A percentile compares a stretch with the other conserved stretches of the same genome.
These are phyloP conservation scores for Dittrichia graveolens DNA, from an alignment of 129 eudicot species.

Conservation along the genomic window DNA sequence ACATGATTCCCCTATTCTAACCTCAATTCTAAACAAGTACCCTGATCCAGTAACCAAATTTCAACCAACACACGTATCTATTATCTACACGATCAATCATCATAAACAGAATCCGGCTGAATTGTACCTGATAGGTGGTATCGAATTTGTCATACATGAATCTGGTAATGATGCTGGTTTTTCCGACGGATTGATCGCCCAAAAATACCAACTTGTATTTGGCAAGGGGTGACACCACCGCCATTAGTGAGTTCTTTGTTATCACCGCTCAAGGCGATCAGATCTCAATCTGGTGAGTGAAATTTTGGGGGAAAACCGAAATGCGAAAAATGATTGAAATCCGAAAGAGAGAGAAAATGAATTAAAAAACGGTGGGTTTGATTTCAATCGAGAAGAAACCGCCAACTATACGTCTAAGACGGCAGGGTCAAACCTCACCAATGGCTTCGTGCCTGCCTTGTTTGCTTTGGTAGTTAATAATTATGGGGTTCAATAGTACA, in stretches of 20 bases:
- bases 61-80: conserved; percentile 1
- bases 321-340: conserved; percentile 8
- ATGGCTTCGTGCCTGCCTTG: conserved; percentile 15
- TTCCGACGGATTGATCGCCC: conserved; percentile 93
- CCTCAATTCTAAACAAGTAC: conserved; percentile 12
- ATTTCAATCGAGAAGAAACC: conserved; percentile 32
- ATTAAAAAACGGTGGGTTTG: conserved; percentile 1
- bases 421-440: conserved; percentile 18
- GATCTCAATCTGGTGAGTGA: conserved; percentile 32
- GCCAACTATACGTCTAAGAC: conserved; percentile 37
- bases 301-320: conserved; percentile 5
- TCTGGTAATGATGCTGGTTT: conserved; percentile 88
- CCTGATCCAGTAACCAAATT: conserved; percentile 17
- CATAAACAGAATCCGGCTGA: not conserved
- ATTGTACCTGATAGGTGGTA: conserved; percentile 68
- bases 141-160: conserved; percentile 90
- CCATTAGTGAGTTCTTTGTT: conserved; percentile 37
- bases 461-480: no score
- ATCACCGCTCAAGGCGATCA: conserved; percentile 28
- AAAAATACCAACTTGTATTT: conserved; percentile 78
- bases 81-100: conserved; percentile 1
- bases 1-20: not conserved
- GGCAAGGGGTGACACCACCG: conserved; percentile 76
- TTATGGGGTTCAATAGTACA: no score
- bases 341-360: conserved; percentile 34